These are phyloP conservation scores for Beauveria sp. DNA, from an alignment of 2,329 filamentous ascomycete genomes.

Conservation along the genomic window DNA sequence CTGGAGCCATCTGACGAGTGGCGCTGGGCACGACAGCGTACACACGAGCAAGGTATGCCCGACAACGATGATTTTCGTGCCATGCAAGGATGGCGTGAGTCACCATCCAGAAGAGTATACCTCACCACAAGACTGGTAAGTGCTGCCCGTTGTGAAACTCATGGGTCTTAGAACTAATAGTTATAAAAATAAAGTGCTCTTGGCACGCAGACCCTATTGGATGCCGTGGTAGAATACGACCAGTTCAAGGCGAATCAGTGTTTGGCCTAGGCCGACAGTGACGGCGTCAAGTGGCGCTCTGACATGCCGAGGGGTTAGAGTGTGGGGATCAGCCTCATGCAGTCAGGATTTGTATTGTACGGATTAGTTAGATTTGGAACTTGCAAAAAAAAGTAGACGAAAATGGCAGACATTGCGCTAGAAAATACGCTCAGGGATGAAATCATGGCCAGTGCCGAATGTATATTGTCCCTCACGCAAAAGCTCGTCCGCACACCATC, in stretches of 20 bases:
- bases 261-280: not conserved
- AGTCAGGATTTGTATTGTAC: not conserved
- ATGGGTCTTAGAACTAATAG: not conserved
- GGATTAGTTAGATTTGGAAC: not conserved
- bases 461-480: not conserved
- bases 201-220: conserved; percentile 16
- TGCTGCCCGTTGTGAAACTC: not conserved
- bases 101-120: conserved; percentile 30
- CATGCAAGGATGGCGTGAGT: conserved; percentile 28
- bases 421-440: not conserved
- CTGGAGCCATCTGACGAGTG: conserved; percentile 26
- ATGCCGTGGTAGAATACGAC: conserved; percentile 17
- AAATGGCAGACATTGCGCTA: not conserved
- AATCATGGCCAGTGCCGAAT: not conserved
- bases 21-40: conserved; percentile 32
- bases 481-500: conserved; percentile 1
- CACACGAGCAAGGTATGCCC: conserved; percentile 25
- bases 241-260: conserved; percentile 3
- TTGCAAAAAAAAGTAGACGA: not conserved
- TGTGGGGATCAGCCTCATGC: not conserved
- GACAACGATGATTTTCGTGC: conserved; percentile 32
- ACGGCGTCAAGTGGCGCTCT: not conserved
- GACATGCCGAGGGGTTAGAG: not conserved
- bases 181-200: conserved; percentile 12
- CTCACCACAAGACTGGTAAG: conserved; percentile 25